phyloP scores from a whole-genome alignment of 306 rosid genomes.

The Senna siamea region DNA sequence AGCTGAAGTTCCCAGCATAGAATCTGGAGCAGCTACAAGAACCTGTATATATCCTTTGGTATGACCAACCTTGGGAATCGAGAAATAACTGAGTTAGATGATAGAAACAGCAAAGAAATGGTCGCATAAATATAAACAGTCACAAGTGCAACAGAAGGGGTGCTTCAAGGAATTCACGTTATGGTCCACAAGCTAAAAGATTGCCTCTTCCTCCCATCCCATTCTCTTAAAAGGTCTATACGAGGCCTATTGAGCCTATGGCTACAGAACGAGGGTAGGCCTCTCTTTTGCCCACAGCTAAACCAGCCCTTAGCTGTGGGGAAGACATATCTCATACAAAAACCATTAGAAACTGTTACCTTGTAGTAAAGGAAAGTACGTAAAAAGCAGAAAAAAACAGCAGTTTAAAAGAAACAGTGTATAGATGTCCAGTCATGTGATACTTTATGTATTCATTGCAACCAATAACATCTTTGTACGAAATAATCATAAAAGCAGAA shows the following conservation, averaged over 20 bases:
- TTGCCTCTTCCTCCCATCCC: too few relatives aligned
- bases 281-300: slow-evolving; percentile 12
- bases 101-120: slow-evolving; percentile 20
- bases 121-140: slow-evolving; percentile 7
- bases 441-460: slow-evolving; percentile 9
- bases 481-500: slow-evolving; percentile 14
- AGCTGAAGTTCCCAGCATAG: slow-evolving; percentile 86
- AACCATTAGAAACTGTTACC: not conserved
- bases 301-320: not conserved
- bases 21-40: slow-evolving; percentile 71
- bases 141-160: slow-evolving; percentile 16
- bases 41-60: slow-evolving; percentile 96
- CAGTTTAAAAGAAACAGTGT: not conserved
- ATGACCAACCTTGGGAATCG: slow-evolving; percentile 82
- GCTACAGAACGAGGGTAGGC: not conserved
- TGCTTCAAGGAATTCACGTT: slow-evolving; percentile 29
- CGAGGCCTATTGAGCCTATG: not conserved
- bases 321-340: not conserved
- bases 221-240: not conserved
- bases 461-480: slow-evolving; percentile 24
- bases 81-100: slow-evolving; percentile 38
- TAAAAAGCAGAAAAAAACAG: not conserved
- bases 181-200: not conserved
- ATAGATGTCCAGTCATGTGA: not conserved
- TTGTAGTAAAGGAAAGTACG: slow-evolving; percentile 3